Evolutionary conservation across 257 asterid genomes (phyloP).

Genomic region (Primulina tabacum): DNA sequence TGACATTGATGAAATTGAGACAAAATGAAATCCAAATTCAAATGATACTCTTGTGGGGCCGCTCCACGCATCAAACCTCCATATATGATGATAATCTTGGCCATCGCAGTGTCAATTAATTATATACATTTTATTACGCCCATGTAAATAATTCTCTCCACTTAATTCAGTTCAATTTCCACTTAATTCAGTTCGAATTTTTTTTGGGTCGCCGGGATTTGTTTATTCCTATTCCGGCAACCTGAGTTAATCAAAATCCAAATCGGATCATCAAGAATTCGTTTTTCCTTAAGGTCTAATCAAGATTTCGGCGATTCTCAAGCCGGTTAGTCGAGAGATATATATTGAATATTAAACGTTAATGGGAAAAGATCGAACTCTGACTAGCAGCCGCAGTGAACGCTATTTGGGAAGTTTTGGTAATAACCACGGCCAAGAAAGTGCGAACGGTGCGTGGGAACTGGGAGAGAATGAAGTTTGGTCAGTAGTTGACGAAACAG

Average conservation of each 20-base stretch:
- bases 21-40: constrained; percentile 75
- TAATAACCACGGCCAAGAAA: constrained; percentile 36
- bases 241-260: background rate
- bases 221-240: constrained; percentile 36
- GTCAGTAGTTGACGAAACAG: constrained; percentile 48
- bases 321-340: constrained; percentile 22
- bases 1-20: constrained; percentile 44
- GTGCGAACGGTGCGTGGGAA: constrained; percentile 43
- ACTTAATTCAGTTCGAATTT: background rate
- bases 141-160: constrained; percentile 11
- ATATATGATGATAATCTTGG: constrained; percentile 51
- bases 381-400: constrained; percentile 62
- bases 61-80: constrained; percentile 27
- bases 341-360: background rate
- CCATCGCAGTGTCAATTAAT: constrained; percentile 23
- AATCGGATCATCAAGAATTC: background rate
- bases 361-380: constrained; percentile 81
- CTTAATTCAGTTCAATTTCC: background rate
- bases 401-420: constrained; percentile 46
- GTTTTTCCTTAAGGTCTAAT: constrained; percentile 22
- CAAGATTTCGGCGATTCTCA: constrained; percentile 29
- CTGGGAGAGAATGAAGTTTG: constrained; percentile 80
- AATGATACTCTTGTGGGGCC: constrained; percentile 42
- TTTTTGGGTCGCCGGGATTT: constrained; percentile 37
- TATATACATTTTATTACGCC: constrained; percentile 21